Evolutionary conservation across 495 filamentous ascomycete genomes (phyloP), one percentile per base, ranked within the genome.

Genomic region (Bathelium albidoporum): DNA sequence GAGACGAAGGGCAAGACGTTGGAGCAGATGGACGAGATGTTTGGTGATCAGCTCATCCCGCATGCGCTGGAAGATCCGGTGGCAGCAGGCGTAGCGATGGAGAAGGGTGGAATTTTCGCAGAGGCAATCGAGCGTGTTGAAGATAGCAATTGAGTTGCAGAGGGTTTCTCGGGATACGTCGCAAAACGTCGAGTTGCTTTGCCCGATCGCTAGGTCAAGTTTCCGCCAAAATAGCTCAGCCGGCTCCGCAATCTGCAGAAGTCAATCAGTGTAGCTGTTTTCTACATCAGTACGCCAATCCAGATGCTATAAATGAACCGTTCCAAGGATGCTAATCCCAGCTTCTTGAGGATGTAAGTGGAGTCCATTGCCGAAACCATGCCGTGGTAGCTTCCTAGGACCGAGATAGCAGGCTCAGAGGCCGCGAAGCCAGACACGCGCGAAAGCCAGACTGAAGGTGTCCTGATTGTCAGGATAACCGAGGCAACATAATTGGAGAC

Each of bases 1-100:
- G 81, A 83, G 67, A 83, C 82, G 10, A 78, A 70, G 65, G 79
- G 77, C 7, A 76, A 75, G 68, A 79, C 80, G 0, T 73, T 85
- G 10, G 82, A 85, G 65, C 76, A 81, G 63, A 79, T 83, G 7
- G 80, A 81, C 43, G 73, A 76, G 18, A 73, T 80, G 12, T 81
- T 82, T 53, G 69, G 64, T 0, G 68, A 73, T 26, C 58, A 59
- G 58, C 20, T 59, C 31, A 34, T 59, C 24, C 58, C 58, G 10
- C 58, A 59, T 31, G 58, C 58, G 18, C n/a, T 59, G 24, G 22
- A 59, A 34, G 58, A 59, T 31, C 22, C 58, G 31, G 58, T 26
- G 22, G 58, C 22, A 3, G 58, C 58, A 28, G 31, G 31, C 9
- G 22, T 10, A 10, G 58, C 58, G 18, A 34, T 29, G 58, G 31